Percentiles rank a stretch among this genome's conserved stretches.
Evolutionary conservation across 306 rosid genomes (phyloP).

Genomic region (Argentina anserina): DNA sequence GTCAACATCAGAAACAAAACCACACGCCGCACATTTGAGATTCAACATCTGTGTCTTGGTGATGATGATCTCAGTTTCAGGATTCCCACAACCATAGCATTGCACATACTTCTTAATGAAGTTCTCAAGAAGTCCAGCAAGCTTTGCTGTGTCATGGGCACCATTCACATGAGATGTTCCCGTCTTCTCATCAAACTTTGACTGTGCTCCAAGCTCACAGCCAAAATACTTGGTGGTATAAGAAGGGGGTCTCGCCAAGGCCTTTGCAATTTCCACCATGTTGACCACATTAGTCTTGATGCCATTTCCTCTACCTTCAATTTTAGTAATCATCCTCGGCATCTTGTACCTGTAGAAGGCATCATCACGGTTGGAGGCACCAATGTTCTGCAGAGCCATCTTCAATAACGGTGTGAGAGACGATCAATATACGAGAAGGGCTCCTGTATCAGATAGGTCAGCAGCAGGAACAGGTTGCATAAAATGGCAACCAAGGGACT

Average conservation of each 20-base stretch:
- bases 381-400: slow-evolving; percentile 80
- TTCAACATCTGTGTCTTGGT: slow-evolving; percentile 67
- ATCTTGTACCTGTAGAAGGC: slow-evolving; percentile 89
- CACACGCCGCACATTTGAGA: slow-evolving; percentile 84
- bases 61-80: slow-evolving; percentile 72
- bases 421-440: slow-evolving; percentile 17
- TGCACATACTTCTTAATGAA: slow-evolving; percentile 83
- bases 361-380: slow-evolving; percentile 78
- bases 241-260: slow-evolving; percentile 74
- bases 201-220: slow-evolving; percentile 85
- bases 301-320: slow-evolving; percentile 86
- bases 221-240: slow-evolving; percentile 78
- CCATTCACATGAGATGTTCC: slow-evolving; percentile 76
- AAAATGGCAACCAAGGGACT: slow-evolving; percentile 27
- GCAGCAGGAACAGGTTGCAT: slow-evolving; percentile 32
- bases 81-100: slow-evolving; percentile 79
- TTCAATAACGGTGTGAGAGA: slow-evolving; percentile 2
- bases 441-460: not conserved
- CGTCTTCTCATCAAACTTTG: slow-evolving; percentile 75
- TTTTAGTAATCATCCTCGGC: slow-evolving; percentile 86
- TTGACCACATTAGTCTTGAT: slow-evolving; percentile 76
- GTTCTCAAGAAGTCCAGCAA: slow-evolving; percentile 75
- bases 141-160: slow-evolving; percentile 69
- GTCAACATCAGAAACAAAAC: slow-evolving; percentile 71
- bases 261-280: slow-evolving; percentile 85